phyloP scores from a whole-genome alignment of 1,284 basidiomycete genomes.

The Apiotrichum gamsii region DNA sequence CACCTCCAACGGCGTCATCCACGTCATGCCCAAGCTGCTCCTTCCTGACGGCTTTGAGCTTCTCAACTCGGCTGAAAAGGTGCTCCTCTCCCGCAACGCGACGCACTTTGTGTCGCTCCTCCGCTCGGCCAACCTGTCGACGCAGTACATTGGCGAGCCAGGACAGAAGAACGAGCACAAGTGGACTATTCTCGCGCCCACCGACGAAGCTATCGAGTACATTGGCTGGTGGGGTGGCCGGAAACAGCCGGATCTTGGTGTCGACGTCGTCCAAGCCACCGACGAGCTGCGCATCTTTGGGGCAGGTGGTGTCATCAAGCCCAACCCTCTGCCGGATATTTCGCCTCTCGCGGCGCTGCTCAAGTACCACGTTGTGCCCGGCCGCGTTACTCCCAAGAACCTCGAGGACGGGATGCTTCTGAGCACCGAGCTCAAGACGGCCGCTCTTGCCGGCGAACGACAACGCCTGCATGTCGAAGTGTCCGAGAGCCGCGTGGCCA shows the following conservation, averaged over 20 bases:
- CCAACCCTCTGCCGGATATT: conserved; percentile 12
- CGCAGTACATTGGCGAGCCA: conserved; percentile 59
- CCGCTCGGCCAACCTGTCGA: conserved; percentile 69
- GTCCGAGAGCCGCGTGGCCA: conserved; percentile 39
- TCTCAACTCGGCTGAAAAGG: conserved; percentile 78
- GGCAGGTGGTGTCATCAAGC: background rate
- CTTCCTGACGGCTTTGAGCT: conserved; percentile 70
- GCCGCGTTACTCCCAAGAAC: conserved; percentile 62
- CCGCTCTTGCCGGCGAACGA: conserved; percentile 58
- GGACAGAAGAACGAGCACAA: conserved; percentile 44
- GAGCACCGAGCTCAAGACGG: conserved; percentile 67
- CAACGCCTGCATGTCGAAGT: conserved; percentile 73
- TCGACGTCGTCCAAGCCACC: too few species aligned
- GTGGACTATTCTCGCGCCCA: conserved; percentile 80
- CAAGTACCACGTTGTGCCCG: conserved; percentile 79
- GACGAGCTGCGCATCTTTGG: too few species aligned
- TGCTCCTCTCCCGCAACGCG: conserved; percentile 65
- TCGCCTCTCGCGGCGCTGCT: conserved; percentile 41
- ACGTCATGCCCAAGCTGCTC: conserved; percentile 77
- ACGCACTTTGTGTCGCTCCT: conserved; percentile 82
- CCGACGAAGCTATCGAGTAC: conserved; percentile 68
- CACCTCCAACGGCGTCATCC: conserved; percentile 90
- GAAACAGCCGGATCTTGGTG: background rate
- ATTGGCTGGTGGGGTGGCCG: conserved; percentile 20
- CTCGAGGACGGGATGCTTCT: conserved; percentile 68